Evolutionary conservation across 192 early-diverging fungal species (phyloP).

Genomic region (Rhizoclosmatium globosum): DNA sequence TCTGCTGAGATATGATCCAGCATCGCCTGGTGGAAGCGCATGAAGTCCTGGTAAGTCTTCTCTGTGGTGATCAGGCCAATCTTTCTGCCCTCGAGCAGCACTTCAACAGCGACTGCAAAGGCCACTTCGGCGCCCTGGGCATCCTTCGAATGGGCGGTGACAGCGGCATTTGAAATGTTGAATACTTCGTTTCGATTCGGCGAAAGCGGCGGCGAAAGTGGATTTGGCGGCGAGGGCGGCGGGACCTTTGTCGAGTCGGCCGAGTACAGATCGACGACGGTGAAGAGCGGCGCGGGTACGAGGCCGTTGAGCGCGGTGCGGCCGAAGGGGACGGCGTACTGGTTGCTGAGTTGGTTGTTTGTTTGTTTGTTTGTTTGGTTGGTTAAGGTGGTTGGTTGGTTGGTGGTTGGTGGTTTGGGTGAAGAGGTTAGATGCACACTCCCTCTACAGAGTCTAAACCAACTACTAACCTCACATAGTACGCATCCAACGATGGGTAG

Average conservation of each 20-base stretch:
- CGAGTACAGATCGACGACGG: slow-evolving; percentile 28
- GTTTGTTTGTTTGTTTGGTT: not conserved
- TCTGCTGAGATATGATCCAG: not conserved
- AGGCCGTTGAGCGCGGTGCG: slow-evolving; percentile 29
- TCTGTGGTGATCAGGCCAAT: not conserved
- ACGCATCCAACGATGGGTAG: slow-evolving; percentile 32
- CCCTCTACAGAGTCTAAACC: not conserved
- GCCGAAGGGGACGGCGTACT: slow-evolving; percentile 37
- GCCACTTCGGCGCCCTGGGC: not conserved
- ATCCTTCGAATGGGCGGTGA: not conserved
- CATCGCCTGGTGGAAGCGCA: slow-evolving; percentile 20
- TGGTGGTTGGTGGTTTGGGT: not conserved
- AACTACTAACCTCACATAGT: slow-evolving; percentile 30
- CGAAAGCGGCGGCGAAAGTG: slow-evolving; percentile 10
- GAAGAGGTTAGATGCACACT: not conserved
- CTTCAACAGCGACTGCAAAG: not conserved
- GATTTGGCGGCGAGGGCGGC: not conserved
- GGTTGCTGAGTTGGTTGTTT: slow-evolving; percentile 19
- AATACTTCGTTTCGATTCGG: not conserved
- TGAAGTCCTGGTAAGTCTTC: slow-evolving; percentile 12
- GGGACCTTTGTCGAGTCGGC: slow-evolving; percentile 32
- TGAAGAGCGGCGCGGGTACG: slow-evolving; percentile 27
- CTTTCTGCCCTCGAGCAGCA: not conserved
- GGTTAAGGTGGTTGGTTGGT: not conserved
- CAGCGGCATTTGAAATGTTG: not conserved